Base-by-base conservation (phyloP, 768 basidiomycete genomes). In the Artomyces pyxidatus region DNA sequence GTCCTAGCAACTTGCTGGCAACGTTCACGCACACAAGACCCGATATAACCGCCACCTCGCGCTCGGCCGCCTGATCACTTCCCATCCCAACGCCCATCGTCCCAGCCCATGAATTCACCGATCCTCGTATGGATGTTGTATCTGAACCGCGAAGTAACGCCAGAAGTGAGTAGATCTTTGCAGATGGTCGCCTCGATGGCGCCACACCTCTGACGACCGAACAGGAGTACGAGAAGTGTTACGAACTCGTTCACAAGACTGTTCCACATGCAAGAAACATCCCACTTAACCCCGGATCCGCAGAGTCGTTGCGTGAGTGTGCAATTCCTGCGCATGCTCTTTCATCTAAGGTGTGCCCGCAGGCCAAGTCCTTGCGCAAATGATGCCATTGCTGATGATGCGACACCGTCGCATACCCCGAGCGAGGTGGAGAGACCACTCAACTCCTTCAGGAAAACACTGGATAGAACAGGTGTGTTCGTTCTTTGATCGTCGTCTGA, bases 371-470 rank as follows among this genome's bases (percentile, higher is more conserved):
- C 80, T 89, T 63, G 80, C 81, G 16, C 73, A 82, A 55, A 82
- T 88, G 71, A 67, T 89, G 9, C 87, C 87, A 0, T 68, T 88
- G 11, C 79, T 88, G 57, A 88, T 89, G 87, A 88, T 88, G 87
- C 70, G 86, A 14, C 87, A 88, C 63, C 73, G 86, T 48, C 79
- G 87, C 32, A 84, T 88, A 64, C 84, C 87, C 1, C 72, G 86
- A 17, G 66, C 80, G 11, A 81, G 83, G 54, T 89, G 87, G 87
- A 71, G 74, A 50, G 85, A 87, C 53, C 74, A 74, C 48, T 65
- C 70, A 22, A 83, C 76, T 0, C 55, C 69, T 1, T 76, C 69
- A 37, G 85, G 85, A 37, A 88, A 88, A 56, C 85, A 83, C 54
- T 88, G 85, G 83, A 89, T 89, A 48, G 85, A 88, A 57, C 85